These are phyloP conservation scores for Hanseniaspora occidentalis DNA, from an alignment of 805 yeast genomes.

Conservation along the genomic window DNA sequence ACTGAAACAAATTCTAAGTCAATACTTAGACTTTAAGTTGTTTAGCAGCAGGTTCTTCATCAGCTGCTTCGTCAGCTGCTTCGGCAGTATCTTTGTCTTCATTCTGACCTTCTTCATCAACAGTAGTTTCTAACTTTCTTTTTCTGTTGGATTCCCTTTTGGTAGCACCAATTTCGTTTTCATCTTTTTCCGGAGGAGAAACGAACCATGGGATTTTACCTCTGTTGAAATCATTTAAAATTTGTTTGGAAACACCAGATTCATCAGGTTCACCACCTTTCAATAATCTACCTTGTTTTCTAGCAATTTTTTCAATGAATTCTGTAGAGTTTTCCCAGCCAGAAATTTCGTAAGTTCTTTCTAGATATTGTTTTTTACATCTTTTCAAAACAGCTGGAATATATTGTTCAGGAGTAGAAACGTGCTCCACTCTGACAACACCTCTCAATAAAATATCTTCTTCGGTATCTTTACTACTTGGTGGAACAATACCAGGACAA, in stretches of 20 bases:
- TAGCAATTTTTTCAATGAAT: constrained; percentile 80
- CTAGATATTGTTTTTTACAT: constrained; percentile 81
- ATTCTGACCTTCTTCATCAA: constrained; percentile 14
- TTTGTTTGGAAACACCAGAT: constrained; percentile 78
- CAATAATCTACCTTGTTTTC: constrained; percentile 82
- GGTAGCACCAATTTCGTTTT: constrained; percentile 35
- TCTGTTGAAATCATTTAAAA: constrained; percentile 88
- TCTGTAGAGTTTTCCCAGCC: constrained; percentile 79
- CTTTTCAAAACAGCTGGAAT: constrained; percentile 76
- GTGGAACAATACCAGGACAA: constrained; percentile 99
- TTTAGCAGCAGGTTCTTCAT: background rate
- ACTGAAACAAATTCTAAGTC: background rate
- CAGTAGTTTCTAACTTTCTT: constrained; percentile 19
- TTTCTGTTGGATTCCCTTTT: constrained; percentile 18
- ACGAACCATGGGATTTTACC: constrained; percentile 98
- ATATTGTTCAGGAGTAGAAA: constrained; percentile 87
- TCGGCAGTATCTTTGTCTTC: constrained; percentile 3
- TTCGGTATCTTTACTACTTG: constrained; percentile 77
- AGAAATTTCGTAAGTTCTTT: constrained; percentile 85
- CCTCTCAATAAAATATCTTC: constrained; percentile 91
- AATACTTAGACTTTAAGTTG: background rate
- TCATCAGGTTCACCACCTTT: constrained; percentile 99
- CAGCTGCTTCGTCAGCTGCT: background rate
- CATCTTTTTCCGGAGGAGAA: constrained; percentile 73
- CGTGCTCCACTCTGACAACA: constrained; percentile 98